Conservation (phyloP, 768 basidiomycete species). For the Strobilomyces dryophilus region DNA sequence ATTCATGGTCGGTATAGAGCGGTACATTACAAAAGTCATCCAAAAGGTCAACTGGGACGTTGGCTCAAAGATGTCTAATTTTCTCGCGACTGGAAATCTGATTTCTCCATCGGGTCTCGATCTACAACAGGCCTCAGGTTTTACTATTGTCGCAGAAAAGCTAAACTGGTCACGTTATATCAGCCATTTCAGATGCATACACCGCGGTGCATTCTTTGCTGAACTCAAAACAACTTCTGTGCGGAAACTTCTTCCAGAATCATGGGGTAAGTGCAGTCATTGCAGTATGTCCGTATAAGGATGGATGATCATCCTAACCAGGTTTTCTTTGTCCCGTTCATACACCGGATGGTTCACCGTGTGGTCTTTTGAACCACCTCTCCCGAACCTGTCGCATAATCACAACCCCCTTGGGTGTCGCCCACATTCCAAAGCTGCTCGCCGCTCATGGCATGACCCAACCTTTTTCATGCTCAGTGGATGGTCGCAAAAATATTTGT, state of each 20-base stretch:
- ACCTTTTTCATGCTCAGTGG: constrained; percentile 71
- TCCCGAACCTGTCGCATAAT: constrained; percentile 91
- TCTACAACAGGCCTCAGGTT: constrained; percentile 96
- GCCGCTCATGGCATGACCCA: constrained; percentile 93
- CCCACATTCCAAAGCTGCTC: constrained; percentile 79
- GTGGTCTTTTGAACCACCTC: constrained; percentile 95
- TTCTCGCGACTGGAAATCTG: constrained; percentile 95
- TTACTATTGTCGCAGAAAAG: constrained; percentile 98
- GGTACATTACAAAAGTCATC: constrained; percentile 75
- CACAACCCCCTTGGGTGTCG: constrained; percentile 67
- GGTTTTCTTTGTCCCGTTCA: constrained; percentile 98
- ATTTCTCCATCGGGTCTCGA: constrained; percentile 94
- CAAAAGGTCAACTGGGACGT: constrained; percentile 87
- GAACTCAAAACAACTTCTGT: constrained; percentile 98
- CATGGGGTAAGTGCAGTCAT: constrained; percentile 70
- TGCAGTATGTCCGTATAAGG: not conserved
- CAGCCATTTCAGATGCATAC: constrained; percentile 95
- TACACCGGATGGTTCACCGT: constrained; percentile 97
- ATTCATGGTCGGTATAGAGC: constrained; percentile 42
- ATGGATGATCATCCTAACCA: constrained; percentile 27
- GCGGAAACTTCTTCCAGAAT: constrained; percentile 92
- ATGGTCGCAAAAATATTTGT: constrained; percentile 77
- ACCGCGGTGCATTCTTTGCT: constrained; percentile 98
- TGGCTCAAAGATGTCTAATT: constrained; percentile 85
- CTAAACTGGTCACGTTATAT: constrained; percentile 98